Evolutionary conservation across 2,329 filamentous ascomycete genomes (phyloP).

Genomic region (Pyrenophora graminea): DNA sequence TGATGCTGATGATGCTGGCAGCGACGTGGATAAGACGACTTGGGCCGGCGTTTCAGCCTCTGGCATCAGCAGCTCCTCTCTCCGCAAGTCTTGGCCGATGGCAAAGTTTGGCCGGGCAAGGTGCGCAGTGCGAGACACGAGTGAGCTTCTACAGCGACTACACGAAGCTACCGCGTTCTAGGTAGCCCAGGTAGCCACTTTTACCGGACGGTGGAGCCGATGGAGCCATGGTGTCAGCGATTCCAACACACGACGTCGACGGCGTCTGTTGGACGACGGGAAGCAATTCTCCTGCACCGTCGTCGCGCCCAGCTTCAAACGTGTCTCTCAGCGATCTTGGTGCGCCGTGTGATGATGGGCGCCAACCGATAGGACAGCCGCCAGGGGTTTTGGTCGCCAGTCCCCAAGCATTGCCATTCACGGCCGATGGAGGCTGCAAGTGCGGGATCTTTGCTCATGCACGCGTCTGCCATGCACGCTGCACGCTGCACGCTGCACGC

Average conservation of each 20-base stretch:
- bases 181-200: not conserved
- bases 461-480: slow-evolving; percentile 30
- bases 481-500: slow-evolving; percentile 29
- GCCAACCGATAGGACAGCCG: slow-evolving; percentile 9
- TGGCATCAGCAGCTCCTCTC: slow-evolving; percentile 9
- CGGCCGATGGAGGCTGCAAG: slow-evolving; percentile 23
- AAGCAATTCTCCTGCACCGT: slow-evolving; percentile 2
- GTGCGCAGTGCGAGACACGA: not conserved
- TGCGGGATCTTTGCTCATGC: slow-evolving; percentile 35
- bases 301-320: slow-evolving; percentile 4
- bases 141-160: not conserved
- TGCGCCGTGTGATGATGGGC: slow-evolving; percentile 13
- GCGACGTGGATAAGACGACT: not conserved
- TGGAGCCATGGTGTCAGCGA: not conserved
- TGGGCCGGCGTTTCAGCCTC: slow-evolving; percentile 28
- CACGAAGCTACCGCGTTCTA: slow-evolving; percentile 3
- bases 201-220: slow-evolving; percentile 15
- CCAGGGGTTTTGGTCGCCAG: slow-evolving; percentile 22
- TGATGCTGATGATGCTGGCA: no score
- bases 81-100: slow-evolving; percentile 12
- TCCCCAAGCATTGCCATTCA: slow-evolving; percentile 23
- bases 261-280: not conserved
- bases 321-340: slow-evolving; percentile 16
- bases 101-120: slow-evolving; percentile 9
- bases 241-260: not conserved